Conservation (phyloP, 106 monocot species). For the Allium fistulosum region DNA sequence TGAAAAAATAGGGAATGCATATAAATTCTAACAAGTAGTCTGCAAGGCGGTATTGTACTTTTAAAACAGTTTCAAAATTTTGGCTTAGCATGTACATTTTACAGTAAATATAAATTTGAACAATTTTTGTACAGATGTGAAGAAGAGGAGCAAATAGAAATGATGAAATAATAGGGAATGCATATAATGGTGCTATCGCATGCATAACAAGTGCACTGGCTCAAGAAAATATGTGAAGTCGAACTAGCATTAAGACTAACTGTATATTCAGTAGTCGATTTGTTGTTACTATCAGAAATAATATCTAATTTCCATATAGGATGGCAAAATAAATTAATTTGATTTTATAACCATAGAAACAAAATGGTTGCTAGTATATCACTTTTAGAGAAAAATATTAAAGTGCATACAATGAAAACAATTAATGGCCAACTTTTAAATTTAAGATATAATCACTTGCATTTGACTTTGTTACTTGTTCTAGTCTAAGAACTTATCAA, state of each 20-base stretch:
- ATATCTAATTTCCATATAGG: too few species aligned
- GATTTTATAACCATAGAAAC: too few species aligned
- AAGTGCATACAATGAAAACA: too few species aligned
- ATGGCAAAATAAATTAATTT: too few species aligned
- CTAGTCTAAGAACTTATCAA: too few species aligned
- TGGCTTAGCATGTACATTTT: neutral
- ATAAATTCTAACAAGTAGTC: too few species aligned
- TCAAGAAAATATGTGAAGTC: constrained; percentile 31
- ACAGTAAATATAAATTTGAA: neutral
- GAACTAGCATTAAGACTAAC: constrained; percentile 19
- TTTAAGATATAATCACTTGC: too few species aligned
- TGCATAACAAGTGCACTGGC: constrained; percentile 35
- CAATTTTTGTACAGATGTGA: neutral
- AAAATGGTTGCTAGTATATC: too few species aligned
- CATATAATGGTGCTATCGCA: constrained; percentile 47
- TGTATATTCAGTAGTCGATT: constrained; percentile 27
- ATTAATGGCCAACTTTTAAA: too few species aligned
- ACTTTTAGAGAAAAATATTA: too few species aligned
- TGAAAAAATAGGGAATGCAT: constrained; percentile 29
- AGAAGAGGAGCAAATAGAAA: constrained; percentile 13
- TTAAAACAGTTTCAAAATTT: neutral
- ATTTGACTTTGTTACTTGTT: too few species aligned
- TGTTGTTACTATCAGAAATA: constrained; percentile 11
- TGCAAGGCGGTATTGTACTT: too few species aligned
- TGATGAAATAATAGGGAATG: constrained; percentile 22